Percentiles rank a stretch among this genome's conserved stretches.
phyloP scores from a whole-genome alignment of 306 rosid genomes.

The Malus sieversii region DNA sequence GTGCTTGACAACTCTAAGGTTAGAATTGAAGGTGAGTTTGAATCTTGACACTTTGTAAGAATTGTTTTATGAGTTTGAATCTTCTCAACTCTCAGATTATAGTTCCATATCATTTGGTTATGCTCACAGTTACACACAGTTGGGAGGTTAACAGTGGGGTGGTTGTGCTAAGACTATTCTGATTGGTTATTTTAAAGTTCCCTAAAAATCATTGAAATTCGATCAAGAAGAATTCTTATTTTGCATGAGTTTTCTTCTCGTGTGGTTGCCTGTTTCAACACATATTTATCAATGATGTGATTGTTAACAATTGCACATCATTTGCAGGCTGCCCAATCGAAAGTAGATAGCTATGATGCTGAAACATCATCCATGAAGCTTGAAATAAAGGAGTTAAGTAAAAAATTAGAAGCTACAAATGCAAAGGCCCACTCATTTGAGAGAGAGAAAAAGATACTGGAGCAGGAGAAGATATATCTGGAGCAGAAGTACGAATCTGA shows the following conservation, averaged over 20 bases:
- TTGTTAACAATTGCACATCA: not conserved
- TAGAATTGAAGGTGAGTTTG: constrained; percentile 73
- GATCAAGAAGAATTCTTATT: not conserved
- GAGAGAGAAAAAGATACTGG: constrained; percentile 53
- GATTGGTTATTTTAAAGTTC: not conserved
- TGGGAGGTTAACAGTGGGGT: not conserved
- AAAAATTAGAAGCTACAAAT: constrained; percentile 51
- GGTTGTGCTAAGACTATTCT: not conserved
- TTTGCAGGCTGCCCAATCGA: constrained; percentile 79
- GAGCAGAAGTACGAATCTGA: constrained; percentile 68
- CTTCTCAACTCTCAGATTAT: not conserved
- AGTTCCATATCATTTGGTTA: not conserved
- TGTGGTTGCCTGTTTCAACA: not conserved
- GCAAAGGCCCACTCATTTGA: constrained; percentile 68
- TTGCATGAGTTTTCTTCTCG: not conserved
- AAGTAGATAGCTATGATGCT: constrained; percentile 63
- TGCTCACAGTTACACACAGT: not conserved
- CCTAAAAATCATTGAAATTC: not conserved
- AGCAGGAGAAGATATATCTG: constrained; percentile 71
- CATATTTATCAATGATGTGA: not conserved
- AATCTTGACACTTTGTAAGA: not conserved
- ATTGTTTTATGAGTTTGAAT: not conserved
- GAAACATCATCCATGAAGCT: constrained; percentile 54
- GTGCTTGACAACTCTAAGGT: constrained; percentile 62
- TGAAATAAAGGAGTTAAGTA: constrained; percentile 56